These are phyloP conservation scores for Magnolia kwangsiensis DNA, from an alignment of 164 flowering plant species.

Conservation along the genomic window DNA sequence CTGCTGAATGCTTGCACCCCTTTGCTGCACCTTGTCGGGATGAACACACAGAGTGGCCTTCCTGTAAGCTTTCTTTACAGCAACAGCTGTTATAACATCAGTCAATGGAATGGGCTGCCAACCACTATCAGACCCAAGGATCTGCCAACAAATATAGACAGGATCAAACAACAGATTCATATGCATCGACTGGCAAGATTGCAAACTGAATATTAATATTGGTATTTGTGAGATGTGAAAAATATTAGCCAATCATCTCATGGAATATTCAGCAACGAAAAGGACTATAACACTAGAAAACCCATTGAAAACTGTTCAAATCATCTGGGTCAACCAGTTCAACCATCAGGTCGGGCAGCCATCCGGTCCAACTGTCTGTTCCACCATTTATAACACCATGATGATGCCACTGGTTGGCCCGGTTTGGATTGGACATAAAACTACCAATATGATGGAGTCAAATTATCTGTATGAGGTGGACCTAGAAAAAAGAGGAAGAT, in stretches of 20 bases:
- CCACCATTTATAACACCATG: not conserved
- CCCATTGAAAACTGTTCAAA: not conserved
- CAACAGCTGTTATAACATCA: conserved; percentile 65
- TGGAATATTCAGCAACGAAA: not conserved
- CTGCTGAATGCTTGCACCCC: conserved; percentile 84
- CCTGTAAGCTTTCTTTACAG: conserved; percentile 86
- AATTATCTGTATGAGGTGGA: not conserved
- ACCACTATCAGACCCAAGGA: conserved; percentile 87
- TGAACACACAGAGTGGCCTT: conserved; percentile 90
- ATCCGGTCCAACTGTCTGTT: not conserved
- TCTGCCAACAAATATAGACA: conserved; percentile 37
- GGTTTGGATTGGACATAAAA: not conserved
- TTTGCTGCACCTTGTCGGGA: conserved; percentile 93
- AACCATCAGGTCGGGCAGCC: not conserved
- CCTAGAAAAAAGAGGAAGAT: too few relatives aligned
- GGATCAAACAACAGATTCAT: not conserved
- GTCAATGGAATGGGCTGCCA: conserved; percentile 91
- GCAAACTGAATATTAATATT: not conserved
- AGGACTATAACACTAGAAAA: not conserved
- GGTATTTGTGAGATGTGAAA: not conserved
- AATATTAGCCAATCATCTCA: not conserved
- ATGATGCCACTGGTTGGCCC: not conserved
- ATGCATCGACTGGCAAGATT: not conserved
- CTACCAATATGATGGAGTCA: not conserved
- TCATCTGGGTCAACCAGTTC: not conserved